These are phyloP conservation scores for Acorus calamus DNA, from an alignment of 106 monocot species.

Conservation along the genomic window DNA sequence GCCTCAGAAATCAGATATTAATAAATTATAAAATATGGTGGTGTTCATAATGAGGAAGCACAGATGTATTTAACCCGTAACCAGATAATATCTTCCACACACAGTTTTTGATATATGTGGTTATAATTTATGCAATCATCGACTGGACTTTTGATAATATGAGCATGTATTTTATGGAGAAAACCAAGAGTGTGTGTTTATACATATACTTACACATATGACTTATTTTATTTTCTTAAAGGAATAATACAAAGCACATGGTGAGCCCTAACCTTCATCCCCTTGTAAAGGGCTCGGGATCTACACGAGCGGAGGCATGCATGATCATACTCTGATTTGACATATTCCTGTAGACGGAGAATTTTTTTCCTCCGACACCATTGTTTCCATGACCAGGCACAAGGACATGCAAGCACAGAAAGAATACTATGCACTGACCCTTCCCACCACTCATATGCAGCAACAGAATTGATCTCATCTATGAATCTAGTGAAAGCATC, in stretches of 20 bases:
- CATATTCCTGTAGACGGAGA: constrained; percentile 77
- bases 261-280: constrained; percentile 63
- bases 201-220: too few species aligned
- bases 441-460: constrained; percentile 99
- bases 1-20: too few species aligned
- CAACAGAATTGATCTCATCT: constrained; percentile 86
- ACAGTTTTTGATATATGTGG: too few species aligned
- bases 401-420: constrained; percentile 69
- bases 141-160: too few species aligned
- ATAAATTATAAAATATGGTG: too few species aligned
- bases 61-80: too few species aligned
- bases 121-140: too few species aligned
- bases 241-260: neutral
- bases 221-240: too few species aligned
- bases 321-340: constrained; percentile 91
- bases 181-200: too few species aligned
- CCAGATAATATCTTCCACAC: too few species aligned
- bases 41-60: too few species aligned
- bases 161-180: too few species aligned
- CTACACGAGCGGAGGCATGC: constrained; percentile 87
- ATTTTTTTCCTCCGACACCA: constrained; percentile 80
- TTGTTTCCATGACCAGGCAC: constrained; percentile 98
- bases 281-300: constrained; percentile 94
- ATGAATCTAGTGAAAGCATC: constrained; percentile 91
- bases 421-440: constrained; percentile 84